A percentile compares a stretch with the other conserved stretches of the same genome.
Conservation (phyloP, 345 rosid genomes). For the Lumnitzera littorea region DNA sequence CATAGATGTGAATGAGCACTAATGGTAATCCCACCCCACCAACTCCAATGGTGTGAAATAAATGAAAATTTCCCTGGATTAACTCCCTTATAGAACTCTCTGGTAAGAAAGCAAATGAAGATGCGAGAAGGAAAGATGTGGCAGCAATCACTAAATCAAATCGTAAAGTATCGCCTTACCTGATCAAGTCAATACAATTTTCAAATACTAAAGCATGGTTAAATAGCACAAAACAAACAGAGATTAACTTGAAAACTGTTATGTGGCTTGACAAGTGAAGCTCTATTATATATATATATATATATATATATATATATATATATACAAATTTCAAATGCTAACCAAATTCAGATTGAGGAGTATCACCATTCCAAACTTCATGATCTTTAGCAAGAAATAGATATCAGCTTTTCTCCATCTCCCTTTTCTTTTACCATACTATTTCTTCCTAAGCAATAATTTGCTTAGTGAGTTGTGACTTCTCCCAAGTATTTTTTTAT, state of each 20-base stretch:
- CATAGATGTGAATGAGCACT: slow-evolving; percentile 78
- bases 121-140: slow-evolving; percentile 62
- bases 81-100: slow-evolving; percentile 34
- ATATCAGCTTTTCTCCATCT: too few relatives aligned
- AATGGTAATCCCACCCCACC: slow-evolving; percentile 73
- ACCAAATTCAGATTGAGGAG: too few relatives aligned
- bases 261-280: background rate
- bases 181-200: background rate
- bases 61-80: slow-evolving; percentile 55
- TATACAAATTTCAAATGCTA: too few relatives aligned
- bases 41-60: slow-evolving; percentile 59
- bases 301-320: too few relatives aligned
- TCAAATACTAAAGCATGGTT: slow-evolving; percentile 1
- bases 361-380: too few relatives aligned
- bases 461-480: too few relatives aligned
- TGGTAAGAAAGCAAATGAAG: slow-evolving; percentile 70
- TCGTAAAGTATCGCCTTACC: slow-evolving; percentile 77
- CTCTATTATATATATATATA: too few relatives aligned
- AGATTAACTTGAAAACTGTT: background rate
- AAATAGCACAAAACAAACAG: background rate
- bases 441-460: too few relatives aligned
- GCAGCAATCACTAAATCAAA: slow-evolving; percentile 79
- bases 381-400: too few relatives aligned
- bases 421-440: too few relatives aligned
- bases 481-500: too few relatives aligned